These are phyloP conservation scores for Colletotrichum endophyticum DNA, from an alignment of 2,329 filamentous ascomycete species.

Conservation along the genomic window DNA sequence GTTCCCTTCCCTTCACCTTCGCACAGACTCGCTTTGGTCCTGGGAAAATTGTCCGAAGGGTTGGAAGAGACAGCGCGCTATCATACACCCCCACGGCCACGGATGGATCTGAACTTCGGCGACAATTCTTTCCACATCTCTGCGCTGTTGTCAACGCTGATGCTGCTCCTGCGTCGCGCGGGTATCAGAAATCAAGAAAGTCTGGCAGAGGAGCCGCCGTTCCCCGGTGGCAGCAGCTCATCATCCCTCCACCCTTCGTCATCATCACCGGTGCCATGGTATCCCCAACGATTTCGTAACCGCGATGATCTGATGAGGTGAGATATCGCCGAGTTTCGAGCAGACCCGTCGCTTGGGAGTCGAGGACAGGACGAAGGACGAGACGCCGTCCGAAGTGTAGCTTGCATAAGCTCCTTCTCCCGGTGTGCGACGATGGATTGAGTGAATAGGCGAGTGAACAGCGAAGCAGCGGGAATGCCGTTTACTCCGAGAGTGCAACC, in stretches of 20 bases:
- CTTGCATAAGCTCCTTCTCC: background rate
- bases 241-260: background rate
- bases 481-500: background rate
- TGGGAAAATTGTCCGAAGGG: background rate
- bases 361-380: background rate
- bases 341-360: background rate
- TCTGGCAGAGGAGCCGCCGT: background rate
- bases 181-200: slow-evolving; percentile 4
- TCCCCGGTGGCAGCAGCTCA: background rate
- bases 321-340: background rate
- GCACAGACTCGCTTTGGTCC: slow-evolving; percentile 7
- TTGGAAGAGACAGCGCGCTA: background rate
- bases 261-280: slow-evolving; percentile 1
- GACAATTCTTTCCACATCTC: background rate
- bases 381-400: slow-evolving; percentile 14
- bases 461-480: background rate
- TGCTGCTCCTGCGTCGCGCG: background rate
- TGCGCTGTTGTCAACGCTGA: background rate
- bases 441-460: background rate
- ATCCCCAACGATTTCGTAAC: background rate
- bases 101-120: slow-evolving; percentile 15
- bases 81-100: slow-evolving; percentile 3
- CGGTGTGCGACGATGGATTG: background rate
- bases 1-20: background rate
- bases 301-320: background rate